A percentile compares a stretch with the other conserved stretches of the same genome.
phyloP scores from a whole-genome alignment of 768 basidiomycete genomes.

The Xerocomus spinulosus region DNA sequence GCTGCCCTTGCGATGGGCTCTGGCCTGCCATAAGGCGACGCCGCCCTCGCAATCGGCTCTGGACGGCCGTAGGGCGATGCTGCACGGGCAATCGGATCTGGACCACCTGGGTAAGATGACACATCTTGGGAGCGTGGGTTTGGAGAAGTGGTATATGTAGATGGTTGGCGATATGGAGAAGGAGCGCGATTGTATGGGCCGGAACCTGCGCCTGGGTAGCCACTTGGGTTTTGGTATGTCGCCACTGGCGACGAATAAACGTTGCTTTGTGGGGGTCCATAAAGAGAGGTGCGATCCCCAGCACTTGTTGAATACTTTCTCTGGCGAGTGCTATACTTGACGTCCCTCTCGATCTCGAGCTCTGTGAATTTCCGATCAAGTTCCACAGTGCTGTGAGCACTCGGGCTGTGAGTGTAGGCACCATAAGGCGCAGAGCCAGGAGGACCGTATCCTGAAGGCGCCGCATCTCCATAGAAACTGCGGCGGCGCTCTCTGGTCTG shows the following conservation, averaged over 20 bases:
- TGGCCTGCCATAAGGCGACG: constrained; percentile 33
- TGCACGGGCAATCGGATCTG: constrained; percentile 30
- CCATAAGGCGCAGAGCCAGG: constrained; percentile 23
- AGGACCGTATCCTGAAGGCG: constrained; percentile 26
- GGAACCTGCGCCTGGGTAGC: constrained; percentile 25
- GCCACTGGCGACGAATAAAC: constrained; percentile 29
- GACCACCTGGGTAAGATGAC: constrained; percentile 36
- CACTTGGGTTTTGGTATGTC: constrained; percentile 18
- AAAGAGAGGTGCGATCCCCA: constrained; percentile 25
- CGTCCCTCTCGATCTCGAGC: constrained; percentile 32
- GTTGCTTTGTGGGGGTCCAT: constrained; percentile 11
- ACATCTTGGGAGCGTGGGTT: constrained; percentile 46
- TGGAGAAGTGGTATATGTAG: constrained; percentile 40
- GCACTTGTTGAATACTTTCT: constrained; percentile 45
- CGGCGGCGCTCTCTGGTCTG: constrained; percentile 48
- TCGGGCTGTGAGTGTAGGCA: constrained; percentile 25
- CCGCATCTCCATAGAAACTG: constrained; percentile 43
- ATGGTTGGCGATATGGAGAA: constrained; percentile 31
- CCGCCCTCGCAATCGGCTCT: constrained; percentile 16
- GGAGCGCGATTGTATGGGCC: constrained; percentile 31
- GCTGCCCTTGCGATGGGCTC: constrained; percentile 28
- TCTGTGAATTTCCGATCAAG: constrained; percentile 38
- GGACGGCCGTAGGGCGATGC: constrained; percentile 37
- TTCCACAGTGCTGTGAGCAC: constrained; percentile 20
- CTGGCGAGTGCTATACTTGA: constrained; percentile 32